Evolutionary conservation across 208 protist species (phyloP).

Genomic region (Trypanosoma rangeli): DNA sequence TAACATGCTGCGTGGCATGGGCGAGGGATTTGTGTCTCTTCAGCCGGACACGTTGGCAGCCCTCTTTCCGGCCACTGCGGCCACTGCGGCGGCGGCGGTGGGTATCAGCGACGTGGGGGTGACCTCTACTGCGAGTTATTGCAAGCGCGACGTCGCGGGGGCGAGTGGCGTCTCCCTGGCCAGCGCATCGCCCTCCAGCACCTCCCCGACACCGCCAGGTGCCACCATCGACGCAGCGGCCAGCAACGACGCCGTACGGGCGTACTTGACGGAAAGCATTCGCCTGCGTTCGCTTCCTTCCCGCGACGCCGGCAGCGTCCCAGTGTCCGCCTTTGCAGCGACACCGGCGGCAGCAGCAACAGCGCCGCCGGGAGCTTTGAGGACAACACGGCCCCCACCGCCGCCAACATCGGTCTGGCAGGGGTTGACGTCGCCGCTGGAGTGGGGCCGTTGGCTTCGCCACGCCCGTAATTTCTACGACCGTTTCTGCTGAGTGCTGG

Average conservation of each 20-base stretch:
- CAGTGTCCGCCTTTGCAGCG: background rate
- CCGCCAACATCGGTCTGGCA: too few species aligned
- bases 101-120: too few species aligned
- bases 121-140: background rate
- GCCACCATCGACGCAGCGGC: background rate
- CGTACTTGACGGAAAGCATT: slow-evolving; percentile 8
- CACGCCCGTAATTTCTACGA: background rate
- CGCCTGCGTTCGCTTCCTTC: slow-evolving; percentile 7
- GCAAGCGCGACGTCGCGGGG: background rate
- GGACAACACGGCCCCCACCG: too few species aligned
- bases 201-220: background rate
- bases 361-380: too few species aligned
- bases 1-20: background rate
- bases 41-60: background rate
- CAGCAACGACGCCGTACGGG: slow-evolving; percentile 16
- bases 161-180: background rate
- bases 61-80: background rate
- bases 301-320: background rate
- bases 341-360: background rate
- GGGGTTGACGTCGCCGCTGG: background rate
- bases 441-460: slow-evolving; percentile 1
- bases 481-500: background rate
- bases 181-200: too few species aligned
- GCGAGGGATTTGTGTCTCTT: slow-evolving; percentile 12
- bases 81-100: background rate